Conservation (phyloP, 2,329 filamentous ascomycete genomes). For the Plenodomus lindquistii region DNA sequence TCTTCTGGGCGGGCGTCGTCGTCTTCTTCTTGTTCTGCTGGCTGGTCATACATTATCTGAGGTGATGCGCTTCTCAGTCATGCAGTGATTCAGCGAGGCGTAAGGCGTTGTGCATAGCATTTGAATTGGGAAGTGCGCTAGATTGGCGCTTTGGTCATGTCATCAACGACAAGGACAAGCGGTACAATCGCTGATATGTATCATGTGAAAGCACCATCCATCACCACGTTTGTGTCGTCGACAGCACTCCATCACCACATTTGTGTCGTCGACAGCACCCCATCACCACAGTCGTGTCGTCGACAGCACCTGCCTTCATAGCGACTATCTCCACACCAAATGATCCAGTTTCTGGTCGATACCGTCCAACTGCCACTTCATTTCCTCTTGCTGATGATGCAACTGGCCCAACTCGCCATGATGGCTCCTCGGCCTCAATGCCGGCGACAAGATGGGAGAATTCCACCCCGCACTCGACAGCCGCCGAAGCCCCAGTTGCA, state of each 20-base stretch:
- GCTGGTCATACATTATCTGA: slow-evolving; percentile 82
- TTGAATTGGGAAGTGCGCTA: neutral
- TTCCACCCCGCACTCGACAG: neutral
- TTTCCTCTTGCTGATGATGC: slow-evolving; percentile 5
- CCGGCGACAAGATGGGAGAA: neutral
- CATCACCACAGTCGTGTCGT: neutral
- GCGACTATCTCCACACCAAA: neutral
- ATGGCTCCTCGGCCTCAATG: neutral
- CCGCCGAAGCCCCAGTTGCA: neutral
- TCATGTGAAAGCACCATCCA: neutral
- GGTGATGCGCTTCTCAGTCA: slow-evolving; percentile 36
- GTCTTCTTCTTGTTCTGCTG: slow-evolving; percentile 92
- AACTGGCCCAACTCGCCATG: slow-evolving; percentile 1
- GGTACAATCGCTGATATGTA: too few relatives aligned
- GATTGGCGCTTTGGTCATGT: neutral
- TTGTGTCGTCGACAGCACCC: too few relatives aligned
- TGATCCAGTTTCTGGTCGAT: slow-evolving; percentile 2
- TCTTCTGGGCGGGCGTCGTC: slow-evolving; percentile 85
- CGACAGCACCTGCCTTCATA: neutral
- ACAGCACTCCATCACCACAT: too few relatives aligned
- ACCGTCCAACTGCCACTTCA: slow-evolving; percentile 3
- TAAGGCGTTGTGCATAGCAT: slow-evolving; percentile 7
- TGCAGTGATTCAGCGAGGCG: slow-evolving; percentile 20
- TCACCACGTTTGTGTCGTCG: too few relatives aligned
- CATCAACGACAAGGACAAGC: neutral